Evolutionary conservation across 495 filamentous ascomycete species (phyloP), one percentile per base, ranked within the genome.

Genomic region (Daldinia decipiens): DNA sequence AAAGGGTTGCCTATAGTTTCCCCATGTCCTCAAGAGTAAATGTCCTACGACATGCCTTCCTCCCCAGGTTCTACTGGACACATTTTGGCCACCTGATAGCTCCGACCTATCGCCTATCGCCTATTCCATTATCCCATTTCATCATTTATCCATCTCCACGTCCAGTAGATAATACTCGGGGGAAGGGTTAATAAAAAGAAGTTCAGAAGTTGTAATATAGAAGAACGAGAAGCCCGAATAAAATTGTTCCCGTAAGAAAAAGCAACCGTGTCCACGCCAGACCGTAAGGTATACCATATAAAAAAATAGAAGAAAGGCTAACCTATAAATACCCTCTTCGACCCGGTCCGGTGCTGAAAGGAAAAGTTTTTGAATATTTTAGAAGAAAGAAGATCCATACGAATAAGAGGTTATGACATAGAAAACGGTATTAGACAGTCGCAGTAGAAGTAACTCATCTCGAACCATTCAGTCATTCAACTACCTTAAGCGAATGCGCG

Each of bases 251-350:
- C n/a, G 19, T 54, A 50, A 55, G 45, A 59, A 31, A 62, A 65
- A 61, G 9, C 57, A 67, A 68, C 62, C 67, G 24, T 59, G 58
- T 58, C 24, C 67, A 24, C 67, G 67, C 71, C 67, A 45, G 59
- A 67, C 71, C 71, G 59, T 70, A 70, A 73, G 66, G 71, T 74
- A 74, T 74, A 67, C 67, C 71, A 21, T 74, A 67, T 74, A 67
- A 59, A 63, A 63, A 70, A 67, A 26, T 47, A 27, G 61, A 39
- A 61, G 57, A 56, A 63, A 62, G 50, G 65, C 27, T 69, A 58
- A 59, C 70, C 52, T 53, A 38, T 58, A 54, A 73, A 64, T 74
- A 59, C 71, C 63, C 60, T 71, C 68, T 70, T 67, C 59, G 52
- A 69, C 43, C 62, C 53, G 45, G 40, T 21, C 59, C 62, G 38